Percentiles rank a stretch among this genome's conserved stretches.
phyloP scores from a whole-genome alignment of 495 filamentous ascomycete genomes.

The Trichoderma virens region DNA sequence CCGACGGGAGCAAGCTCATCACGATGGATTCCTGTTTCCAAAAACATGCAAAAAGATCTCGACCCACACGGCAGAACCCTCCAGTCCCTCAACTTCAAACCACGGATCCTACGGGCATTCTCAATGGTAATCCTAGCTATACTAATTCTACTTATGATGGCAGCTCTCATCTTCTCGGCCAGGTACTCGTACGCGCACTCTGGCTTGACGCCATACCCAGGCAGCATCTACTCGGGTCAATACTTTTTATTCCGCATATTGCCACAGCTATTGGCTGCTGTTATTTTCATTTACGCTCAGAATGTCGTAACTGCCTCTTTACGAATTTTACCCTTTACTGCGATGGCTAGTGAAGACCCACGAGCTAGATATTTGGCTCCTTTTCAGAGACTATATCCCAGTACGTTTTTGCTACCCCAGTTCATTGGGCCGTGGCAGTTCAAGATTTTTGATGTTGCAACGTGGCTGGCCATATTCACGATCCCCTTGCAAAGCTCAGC shows the following conservation, averaged over 20 bases:
- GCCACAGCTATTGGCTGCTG: conserved; percentile 65
- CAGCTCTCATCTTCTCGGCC: conserved; percentile 63
- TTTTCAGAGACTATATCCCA: conserved; percentile 45
- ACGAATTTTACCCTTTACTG: conserved; percentile 68
- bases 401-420: conserved; percentile 40
- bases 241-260: conserved; percentile 85
- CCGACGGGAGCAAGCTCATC: neutral
- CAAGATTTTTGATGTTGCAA: conserved; percentile 34
- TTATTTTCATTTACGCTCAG: conserved; percentile 68
- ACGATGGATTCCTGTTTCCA: conserved; percentile 9
- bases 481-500: conserved; percentile 40
- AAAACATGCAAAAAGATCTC: conserved; percentile 8
- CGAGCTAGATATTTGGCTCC: conserved; percentile 42
- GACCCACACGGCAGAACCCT: conserved; percentile 13
- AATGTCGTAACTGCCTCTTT: conserved; percentile 67
- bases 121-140: conserved; percentile 51
- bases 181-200: conserved; percentile 56
- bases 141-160: conserved; percentile 63
- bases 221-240: conserved; percentile 52
- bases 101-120: conserved; percentile 54
- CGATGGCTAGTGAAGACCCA: conserved; percentile 54
- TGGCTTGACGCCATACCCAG: conserved; percentile 58
- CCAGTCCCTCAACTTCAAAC: conserved; percentile 56
- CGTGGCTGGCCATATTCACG: conserved; percentile 40
- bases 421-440: conserved; percentile 37